A percentile compares a stretch with the other conserved stretches of the same genome.
phyloP scores from a whole-genome alignment of 1,139 yeast species.

The Lodderomyces oxycetoniae region DNA sequence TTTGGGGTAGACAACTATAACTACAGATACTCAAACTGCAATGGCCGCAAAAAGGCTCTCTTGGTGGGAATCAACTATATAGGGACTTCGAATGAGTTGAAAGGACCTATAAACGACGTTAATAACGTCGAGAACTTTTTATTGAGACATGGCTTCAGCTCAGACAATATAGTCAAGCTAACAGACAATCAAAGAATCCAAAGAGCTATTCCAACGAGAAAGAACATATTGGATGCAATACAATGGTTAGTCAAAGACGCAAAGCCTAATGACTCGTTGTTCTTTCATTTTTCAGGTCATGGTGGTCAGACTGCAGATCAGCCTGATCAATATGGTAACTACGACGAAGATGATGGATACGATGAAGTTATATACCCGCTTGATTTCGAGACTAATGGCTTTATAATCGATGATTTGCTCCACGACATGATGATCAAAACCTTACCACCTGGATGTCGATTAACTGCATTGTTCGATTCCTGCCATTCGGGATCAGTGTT shows the following conservation, averaged over 20 bases:
- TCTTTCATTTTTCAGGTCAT: conserved; percentile 88
- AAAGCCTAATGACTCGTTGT: conserved; percentile 75
- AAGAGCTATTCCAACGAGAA: conserved; percentile 68
- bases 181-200: conserved; percentile 69
- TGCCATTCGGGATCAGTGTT: conserved; percentile 92
- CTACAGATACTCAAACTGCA: conserved; percentile 71
- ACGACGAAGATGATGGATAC: conserved; percentile 86
- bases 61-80: conserved; percentile 83
- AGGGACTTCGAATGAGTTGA: conserved; percentile 63
- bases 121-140: conserved; percentile 57
- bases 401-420: conserved; percentile 78
- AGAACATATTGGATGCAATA: conserved; percentile 81
- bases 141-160: conserved; percentile 59
- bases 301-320: conserved; percentile 80
- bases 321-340: conserved; percentile 38
- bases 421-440: conserved; percentile 78
- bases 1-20: conserved; percentile 29
- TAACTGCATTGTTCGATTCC: conserved; percentile 86
- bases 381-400: conserved; percentile 72
- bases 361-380: conserved; percentile 92
- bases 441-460: conserved; percentile 75
- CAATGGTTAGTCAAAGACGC: conserved; percentile 86
- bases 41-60: conserved; percentile 75
- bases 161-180: conserved; percentile 78
- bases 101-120: conserved; percentile 87